Evolutionary conservation across 768 basidiomycete species (phyloP).

Genomic region (Lentinula raphanica): DNA sequence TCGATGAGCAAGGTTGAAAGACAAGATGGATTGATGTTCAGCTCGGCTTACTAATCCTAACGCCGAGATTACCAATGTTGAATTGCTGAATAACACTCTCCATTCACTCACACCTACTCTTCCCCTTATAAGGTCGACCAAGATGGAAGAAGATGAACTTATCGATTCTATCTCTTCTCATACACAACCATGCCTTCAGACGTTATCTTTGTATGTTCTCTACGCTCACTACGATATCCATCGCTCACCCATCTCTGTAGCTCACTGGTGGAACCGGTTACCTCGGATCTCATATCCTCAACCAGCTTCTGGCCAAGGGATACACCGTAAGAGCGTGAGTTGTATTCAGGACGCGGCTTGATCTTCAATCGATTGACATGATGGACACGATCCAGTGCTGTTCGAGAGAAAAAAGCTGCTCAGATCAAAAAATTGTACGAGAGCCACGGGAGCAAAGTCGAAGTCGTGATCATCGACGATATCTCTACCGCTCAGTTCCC

Average conservation of each 20-base stretch:
- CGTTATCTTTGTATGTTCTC: neutral
- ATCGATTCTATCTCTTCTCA: neutral
- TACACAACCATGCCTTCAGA: constrained; percentile 2
- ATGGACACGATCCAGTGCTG: neutral
- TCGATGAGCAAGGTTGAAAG: neutral
- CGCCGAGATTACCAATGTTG: neutral
- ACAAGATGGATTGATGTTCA: neutral
- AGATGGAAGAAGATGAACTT: neutral
- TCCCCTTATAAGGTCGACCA: neutral
- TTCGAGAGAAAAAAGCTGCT: neutral
- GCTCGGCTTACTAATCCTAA: neutral
- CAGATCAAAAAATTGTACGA: neutral
- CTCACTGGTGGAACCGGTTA: constrained; percentile 5
- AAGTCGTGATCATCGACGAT: constrained; percentile 18
- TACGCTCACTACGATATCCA: neutral
- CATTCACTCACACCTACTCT: neutral
- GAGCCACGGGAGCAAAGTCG: constrained; percentile 13
- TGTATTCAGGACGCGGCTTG: neutral
- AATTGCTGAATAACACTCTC: neutral
- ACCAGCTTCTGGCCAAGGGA: neutral
- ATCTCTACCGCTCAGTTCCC: constrained; percentile 28
- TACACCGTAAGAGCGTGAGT: neutral
- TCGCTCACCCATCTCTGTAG: no score
- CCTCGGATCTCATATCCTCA: constrained; percentile 6
- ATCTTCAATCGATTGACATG: neutral